phyloP scores from a whole-genome alignment of 495 filamentous ascomycete genomes.

The Penicillium maclennaniae region DNA sequence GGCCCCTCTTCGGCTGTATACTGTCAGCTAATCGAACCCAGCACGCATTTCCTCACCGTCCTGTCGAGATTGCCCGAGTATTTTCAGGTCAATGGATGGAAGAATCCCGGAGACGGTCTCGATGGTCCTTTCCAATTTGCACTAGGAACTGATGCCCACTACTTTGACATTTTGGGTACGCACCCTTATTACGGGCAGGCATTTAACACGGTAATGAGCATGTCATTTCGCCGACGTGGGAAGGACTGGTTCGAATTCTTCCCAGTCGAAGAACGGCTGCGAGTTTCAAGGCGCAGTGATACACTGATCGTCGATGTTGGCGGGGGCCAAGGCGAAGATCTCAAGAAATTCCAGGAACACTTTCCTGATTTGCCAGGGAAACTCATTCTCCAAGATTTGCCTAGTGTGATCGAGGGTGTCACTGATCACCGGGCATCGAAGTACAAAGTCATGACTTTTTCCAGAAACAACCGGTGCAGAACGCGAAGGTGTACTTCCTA shows the following conservation, averaged over 20 bases:
- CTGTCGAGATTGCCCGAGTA: conserved; percentile 16
- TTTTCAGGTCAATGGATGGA: conserved; percentile 9
- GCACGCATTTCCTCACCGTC: conserved; percentile 12
- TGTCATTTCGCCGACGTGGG: conserved; percentile 15
- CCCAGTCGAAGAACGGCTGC: conserved; percentile 7
- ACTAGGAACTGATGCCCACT: conserved; percentile 5
- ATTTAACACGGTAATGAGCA: conserved; percentile 21
- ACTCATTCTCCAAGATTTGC: conserved; percentile 55
- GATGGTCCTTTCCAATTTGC: conserved; percentile 13
- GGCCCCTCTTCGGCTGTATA: not conserved
- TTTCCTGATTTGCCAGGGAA: conserved; percentile 40
- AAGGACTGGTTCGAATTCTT: conserved; percentile 20
- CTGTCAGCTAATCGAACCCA: not conserved
- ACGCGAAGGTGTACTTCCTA: conserved; percentile 29
- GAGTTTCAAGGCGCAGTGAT: not conserved
- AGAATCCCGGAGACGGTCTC: conserved; percentile 10
- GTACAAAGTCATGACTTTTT: conserved; percentile 47
- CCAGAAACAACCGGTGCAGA: conserved; percentile 41
- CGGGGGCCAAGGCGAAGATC: conserved; percentile 52
- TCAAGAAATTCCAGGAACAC: conserved; percentile 40
- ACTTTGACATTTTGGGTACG: not conserved
- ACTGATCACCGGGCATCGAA: conserved; percentile 25
- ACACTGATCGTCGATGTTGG: conserved; percentile 50
- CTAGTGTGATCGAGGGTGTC: conserved; percentile 33
- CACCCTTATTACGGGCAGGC: conserved; percentile 1